Base-by-base conservation (phyloP, 2,329 filamentous ascomycete species). In the Paecilomyces fulvus region DNA sequence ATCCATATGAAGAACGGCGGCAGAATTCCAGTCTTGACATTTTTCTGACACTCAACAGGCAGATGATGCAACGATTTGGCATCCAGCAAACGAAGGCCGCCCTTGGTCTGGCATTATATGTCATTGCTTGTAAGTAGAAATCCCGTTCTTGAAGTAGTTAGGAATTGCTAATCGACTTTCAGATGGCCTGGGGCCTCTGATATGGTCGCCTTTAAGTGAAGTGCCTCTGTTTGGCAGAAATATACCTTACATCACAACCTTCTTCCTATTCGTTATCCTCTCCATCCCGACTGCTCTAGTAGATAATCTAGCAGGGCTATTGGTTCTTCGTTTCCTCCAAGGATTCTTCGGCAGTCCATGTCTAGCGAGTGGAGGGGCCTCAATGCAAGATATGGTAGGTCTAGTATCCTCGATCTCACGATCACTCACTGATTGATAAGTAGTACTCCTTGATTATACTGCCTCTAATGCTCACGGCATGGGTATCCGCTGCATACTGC, bases 291-390 rank as follows among this genome's bases (percentile, higher is more conserved):
- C 84, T 0, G 83, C 84, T 0, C 67, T 89, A 0, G 82, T 82
- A 2, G 70, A 80, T 51, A 85, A 83, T 71, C 86, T 83, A 54
- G 73, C 80, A 0, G 83, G 84, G 0, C 75, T 90, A n/a, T 78
- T 87, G 62, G 80, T 86, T 6, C 73, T 84, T 6, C 79, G 84
- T 1, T 86, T 87, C 71, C 69, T 87, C 2, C 81, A 83, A 60
- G 84, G 83, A 3, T 84, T 87, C 74, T 85, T 86, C 62, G 84
- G 84, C 3, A 81, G 77, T 20, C 85, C 85, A 0, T 85, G 82
- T 65, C 70, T 89, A 10, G 84, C 85, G 0, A 86, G 79, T 8
- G 77, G 77, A 7, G 76, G 74, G 6, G 77, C 77, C 0, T 73
- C 71, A 25, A 70, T 77, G 57, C 65, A 68, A 8, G 76, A 78